Conservation (phyloP, 2,329 filamentous ascomycete species). For the Coniochaeta sp. region DNA sequence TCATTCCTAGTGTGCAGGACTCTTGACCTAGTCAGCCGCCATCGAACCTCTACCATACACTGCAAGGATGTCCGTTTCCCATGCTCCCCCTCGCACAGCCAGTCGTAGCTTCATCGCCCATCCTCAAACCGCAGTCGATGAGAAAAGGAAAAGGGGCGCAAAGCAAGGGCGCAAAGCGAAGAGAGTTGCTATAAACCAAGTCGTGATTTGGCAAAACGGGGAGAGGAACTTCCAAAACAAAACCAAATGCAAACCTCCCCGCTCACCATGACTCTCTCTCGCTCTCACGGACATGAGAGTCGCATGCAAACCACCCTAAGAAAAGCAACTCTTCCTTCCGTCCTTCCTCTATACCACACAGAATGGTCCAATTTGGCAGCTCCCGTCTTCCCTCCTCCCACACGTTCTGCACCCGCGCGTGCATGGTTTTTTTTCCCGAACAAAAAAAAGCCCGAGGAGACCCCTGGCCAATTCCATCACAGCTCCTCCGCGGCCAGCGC, state of each 20-base stretch:
- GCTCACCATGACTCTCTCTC: not conserved
- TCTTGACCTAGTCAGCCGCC: too few relatives aligned
- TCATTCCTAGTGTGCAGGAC: not conserved
- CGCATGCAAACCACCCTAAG: too few relatives aligned
- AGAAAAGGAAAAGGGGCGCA: not conserved
- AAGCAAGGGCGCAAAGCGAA: not conserved
- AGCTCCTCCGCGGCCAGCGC: too few relatives aligned
- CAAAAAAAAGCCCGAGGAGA: too few relatives aligned
- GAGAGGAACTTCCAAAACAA: not conserved
- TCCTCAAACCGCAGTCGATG: not conserved
- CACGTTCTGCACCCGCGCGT: too few relatives aligned
- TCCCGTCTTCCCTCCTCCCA: too few relatives aligned
- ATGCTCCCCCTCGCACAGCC: not conserved
- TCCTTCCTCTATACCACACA: not conserved
- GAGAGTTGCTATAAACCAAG: not conserved
- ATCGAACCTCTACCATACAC: too few relatives aligned
- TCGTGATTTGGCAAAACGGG: not conserved
- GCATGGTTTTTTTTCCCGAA: too few relatives aligned
- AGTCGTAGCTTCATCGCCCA: not conserved
- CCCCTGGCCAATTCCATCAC: too few relatives aligned
- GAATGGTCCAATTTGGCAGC: not conserved
- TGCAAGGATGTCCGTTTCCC: not conserved
- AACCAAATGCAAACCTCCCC: not conserved
- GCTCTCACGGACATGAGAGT: not conserved
- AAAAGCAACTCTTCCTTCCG: too few relatives aligned